phyloP scores from a whole-genome alignment of 2,329 filamentous ascomycete genomes.

The Rhinocladiella mackenziei region DNA sequence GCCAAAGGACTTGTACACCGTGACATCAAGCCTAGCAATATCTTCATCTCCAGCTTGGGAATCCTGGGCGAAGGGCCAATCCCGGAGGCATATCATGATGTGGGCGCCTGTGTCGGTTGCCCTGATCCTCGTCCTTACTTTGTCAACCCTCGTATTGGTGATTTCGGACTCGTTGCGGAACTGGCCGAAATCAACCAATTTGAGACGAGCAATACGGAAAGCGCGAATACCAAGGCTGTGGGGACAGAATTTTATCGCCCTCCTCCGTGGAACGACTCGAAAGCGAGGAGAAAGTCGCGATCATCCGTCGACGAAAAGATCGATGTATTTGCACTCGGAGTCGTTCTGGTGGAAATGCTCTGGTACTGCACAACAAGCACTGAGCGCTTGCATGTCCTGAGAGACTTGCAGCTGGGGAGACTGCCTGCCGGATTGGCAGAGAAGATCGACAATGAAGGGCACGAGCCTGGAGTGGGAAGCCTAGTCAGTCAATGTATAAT shows the following conservation, averaged over 20 bases:
- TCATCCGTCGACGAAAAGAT: constrained; percentile 47
- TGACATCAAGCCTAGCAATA: constrained; percentile 65
- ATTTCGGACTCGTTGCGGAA: constrained; percentile 63
- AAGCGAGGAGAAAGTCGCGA: constrained; percentile 7
- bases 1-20: constrained; percentile 59
- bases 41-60: constrained; percentile 55
- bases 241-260: constrained; percentile 63
- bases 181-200: constrained; percentile 29
- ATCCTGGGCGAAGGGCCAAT: constrained; percentile 34
- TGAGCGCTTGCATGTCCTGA: constrained; percentile 45
- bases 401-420: constrained; percentile 34
- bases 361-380: constrained; percentile 51
- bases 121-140: constrained; percentile 36
- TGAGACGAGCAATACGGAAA: background rate
- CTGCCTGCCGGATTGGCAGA: constrained; percentile 39
- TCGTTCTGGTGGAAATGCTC: constrained; percentile 56
- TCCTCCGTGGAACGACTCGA: constrained; percentile 31
- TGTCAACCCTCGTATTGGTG: constrained; percentile 60
- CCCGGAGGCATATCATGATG: constrained; percentile 45
- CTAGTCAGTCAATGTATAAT: constrained; percentile 38
- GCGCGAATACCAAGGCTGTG: constrained; percentile 42
- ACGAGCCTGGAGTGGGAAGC: constrained; percentile 33
- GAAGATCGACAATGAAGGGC: constrained; percentile 37
- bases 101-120: constrained; percentile 25
- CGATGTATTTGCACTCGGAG: constrained; percentile 37